These are phyloP conservation scores for Stephania cephalantha DNA, from an alignment of 164 flowering plant genomes.

Conservation along the genomic window DNA sequence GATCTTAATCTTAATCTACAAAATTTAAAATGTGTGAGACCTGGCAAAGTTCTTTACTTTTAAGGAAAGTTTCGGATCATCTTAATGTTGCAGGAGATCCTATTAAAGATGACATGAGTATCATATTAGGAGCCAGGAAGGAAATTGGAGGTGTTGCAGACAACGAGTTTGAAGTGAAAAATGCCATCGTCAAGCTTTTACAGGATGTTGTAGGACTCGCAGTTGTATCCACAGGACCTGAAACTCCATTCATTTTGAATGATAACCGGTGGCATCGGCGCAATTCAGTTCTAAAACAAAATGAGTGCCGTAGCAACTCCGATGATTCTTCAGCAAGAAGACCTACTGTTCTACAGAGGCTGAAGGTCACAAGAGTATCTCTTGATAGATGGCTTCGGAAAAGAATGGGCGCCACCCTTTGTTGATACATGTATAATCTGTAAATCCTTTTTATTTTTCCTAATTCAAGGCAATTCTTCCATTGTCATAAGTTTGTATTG, in stretches of 20 bases:
- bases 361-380: conserved; percentile 54
- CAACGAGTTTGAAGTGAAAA: conserved; percentile 31
- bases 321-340: conserved; percentile 40
- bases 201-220: conserved; percentile 57
- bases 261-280: not conserved
- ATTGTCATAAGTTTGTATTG: not conserved
- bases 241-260: conserved; percentile 5
- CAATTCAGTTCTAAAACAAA: conserved; percentile 10
- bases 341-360: conserved; percentile 50
- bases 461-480: not conserved
- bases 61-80: not conserved
- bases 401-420: conserved; percentile 19
- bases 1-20: no score
- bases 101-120: conserved; percentile 50
- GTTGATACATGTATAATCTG: conserved; percentile 6
- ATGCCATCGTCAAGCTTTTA: conserved; percentile 50
- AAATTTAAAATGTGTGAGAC: no score
- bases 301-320: conserved; percentile 4
- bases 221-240: conserved; percentile 34
- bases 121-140: conserved; percentile 43
- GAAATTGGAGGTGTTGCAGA: conserved; percentile 13
- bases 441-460: not conserved
- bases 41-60: no score
- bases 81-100: conserved; percentile 14
- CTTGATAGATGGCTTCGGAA: conserved; percentile 57